Conservation (phyloP, 2,329 filamentous ascomycete species). For the Trichoderma afroharzianum region DNA sequence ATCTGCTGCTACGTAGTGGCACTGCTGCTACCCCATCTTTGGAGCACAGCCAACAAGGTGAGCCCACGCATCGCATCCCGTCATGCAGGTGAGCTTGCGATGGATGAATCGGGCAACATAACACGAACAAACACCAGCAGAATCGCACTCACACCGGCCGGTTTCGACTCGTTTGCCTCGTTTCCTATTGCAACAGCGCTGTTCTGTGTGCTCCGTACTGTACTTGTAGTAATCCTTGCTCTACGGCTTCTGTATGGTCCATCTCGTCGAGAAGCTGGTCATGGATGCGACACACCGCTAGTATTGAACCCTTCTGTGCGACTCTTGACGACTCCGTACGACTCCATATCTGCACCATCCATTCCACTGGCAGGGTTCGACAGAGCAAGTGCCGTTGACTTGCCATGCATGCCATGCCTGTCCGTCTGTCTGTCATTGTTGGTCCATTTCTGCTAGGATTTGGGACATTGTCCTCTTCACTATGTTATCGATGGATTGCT, state of each 20-base stretch:
- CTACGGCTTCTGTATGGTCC: background rate
- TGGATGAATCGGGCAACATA: background rate
- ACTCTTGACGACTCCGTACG: background rate
- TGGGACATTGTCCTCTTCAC: background rate
- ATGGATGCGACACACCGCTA: slow-evolving; percentile 13
- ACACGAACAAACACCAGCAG: background rate
- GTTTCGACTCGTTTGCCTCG: background rate
- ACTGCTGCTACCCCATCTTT: background rate
- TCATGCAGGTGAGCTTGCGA: background rate
- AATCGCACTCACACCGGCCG: background rate
- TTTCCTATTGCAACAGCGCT: background rate
- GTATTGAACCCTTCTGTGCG: background rate
- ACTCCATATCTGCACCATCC: background rate
- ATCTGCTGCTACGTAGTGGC: background rate
- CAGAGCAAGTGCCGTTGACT: background rate
- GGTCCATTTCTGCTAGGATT: background rate
- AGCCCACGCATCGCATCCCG: background rate
- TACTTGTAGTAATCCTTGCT: background rate
- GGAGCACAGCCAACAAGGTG: background rate
- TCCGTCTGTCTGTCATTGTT: background rate
- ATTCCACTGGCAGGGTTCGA: background rate
- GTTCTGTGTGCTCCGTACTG: background rate
- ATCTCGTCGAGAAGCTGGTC: background rate
- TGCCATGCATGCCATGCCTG: background rate
- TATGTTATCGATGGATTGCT: background rate